These are phyloP conservation scores for Dactylellina drechsleri DNA, from an alignment of 2,329 filamentous ascomycete genomes.

Conservation along the genomic window DNA sequence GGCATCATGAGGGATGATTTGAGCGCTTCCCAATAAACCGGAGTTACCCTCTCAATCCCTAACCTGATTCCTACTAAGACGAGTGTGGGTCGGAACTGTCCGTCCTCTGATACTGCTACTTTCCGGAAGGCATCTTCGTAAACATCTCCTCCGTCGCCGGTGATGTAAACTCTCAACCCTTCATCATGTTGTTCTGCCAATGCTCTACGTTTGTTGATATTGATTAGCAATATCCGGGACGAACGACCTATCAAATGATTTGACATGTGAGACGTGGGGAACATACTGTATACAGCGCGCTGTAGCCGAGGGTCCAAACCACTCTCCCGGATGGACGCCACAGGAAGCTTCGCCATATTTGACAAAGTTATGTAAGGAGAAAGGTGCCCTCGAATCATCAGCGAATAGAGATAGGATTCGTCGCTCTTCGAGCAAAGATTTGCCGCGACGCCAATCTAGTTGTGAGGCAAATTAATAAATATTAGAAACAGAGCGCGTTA, in stretches of 20 bases:
- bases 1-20: slow-evolving; percentile 84
- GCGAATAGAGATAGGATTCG: slow-evolving; percentile 83
- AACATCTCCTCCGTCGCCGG: slow-evolving; percentile 88
- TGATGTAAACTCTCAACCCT: slow-evolving; percentile 83
- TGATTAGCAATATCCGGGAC: slow-evolving; percentile 6
- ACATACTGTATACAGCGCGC: slow-evolving; percentile 91
- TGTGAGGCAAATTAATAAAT: slow-evolving; percentile 1
- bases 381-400: slow-evolving; percentile 84
- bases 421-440: slow-evolving; percentile 70
- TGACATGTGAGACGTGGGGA: background rate
- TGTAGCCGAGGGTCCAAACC: slow-evolving; percentile 98
- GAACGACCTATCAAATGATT: background rate
- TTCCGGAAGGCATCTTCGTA: slow-evolving; percentile 89
- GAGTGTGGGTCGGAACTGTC: slow-evolving; percentile 80
- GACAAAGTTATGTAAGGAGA: slow-evolving; percentile 95
- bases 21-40: slow-evolving; percentile 94
- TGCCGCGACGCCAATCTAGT: slow-evolving; percentile 78
- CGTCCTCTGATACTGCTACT: slow-evolving; percentile 75
- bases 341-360: slow-evolving; percentile 85
- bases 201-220: slow-evolving; percentile 67
- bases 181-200: slow-evolving; percentile 74
- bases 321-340: slow-evolving; percentile 94
- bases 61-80: slow-evolving; percentile 88
- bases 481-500: too few relatives aligned
- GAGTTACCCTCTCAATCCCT: slow-evolving; percentile 92